phyloP scores from a whole-genome alignment of 176 grass and related monocot species.

The Pontederia crassipes region DNA sequence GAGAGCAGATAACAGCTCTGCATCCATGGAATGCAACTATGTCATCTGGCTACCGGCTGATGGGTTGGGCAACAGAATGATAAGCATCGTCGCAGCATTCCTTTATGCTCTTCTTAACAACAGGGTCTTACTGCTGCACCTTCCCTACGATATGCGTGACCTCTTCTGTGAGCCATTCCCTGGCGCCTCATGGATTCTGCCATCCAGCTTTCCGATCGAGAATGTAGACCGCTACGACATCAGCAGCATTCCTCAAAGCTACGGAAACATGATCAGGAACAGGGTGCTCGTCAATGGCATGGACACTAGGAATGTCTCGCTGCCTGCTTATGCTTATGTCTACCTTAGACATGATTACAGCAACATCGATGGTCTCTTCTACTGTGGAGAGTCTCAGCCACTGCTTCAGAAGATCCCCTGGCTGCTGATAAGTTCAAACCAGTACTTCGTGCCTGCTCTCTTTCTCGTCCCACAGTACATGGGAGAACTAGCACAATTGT shows the following conservation, averaged over 20 bases:
- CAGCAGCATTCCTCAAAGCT: neutral
- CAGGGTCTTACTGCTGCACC: neutral
- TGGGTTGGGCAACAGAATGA: neutral
- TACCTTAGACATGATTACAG: neutral
- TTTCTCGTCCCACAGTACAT: neutral
- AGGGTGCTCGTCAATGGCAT: neutral
- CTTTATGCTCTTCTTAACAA: slow-evolving; percentile 2
- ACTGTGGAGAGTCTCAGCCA: slow-evolving; percentile 1
- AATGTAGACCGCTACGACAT: neutral
- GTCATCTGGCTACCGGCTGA: neutral
- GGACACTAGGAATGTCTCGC: neutral
- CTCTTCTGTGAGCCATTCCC: neutral
- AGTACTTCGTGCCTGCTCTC: slow-evolving; percentile 8
- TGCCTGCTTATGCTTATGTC: slow-evolving; percentile 5
- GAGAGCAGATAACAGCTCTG: neutral
- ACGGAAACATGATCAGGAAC: slow-evolving; percentile 6
- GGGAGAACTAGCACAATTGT: neutral
- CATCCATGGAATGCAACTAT: neutral
- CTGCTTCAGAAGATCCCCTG: slow-evolving; percentile 4
- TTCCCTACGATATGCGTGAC: neutral
- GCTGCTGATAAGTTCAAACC: slow-evolving; percentile 7
- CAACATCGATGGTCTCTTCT: slow-evolving; percentile 6
- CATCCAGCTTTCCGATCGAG: neutral
- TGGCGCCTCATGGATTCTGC: neutral
- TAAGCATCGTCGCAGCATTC: neutral